A percentile compares a stretch with the other conserved stretches of the same genome.
These are phyloP conservation scores for Aspergillus puulaauensis DNA, from an alignment of 2,329 filamentous ascomycete species.

Conservation along the genomic window DNA sequence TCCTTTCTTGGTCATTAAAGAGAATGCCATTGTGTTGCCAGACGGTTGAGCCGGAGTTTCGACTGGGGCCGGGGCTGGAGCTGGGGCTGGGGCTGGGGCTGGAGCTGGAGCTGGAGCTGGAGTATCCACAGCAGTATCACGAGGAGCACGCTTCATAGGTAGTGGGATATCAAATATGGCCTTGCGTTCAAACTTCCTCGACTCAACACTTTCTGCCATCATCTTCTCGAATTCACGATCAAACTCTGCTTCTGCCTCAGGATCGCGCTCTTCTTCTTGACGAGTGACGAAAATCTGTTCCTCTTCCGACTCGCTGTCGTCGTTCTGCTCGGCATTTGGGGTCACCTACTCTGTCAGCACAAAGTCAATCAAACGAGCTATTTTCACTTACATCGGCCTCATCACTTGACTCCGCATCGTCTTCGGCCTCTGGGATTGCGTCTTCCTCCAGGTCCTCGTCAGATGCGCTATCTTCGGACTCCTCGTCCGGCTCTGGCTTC, in stretches of 20 bases:
- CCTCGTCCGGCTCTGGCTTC: conserved; percentile 72
- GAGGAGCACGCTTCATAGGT: conserved; percentile 73
- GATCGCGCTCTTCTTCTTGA: conserved; percentile 85
- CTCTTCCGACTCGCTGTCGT: conserved; percentile 64
- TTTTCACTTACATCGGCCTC: conserved; percentile 47
- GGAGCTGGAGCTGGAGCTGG: background rate
- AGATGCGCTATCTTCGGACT: conserved; percentile 67
- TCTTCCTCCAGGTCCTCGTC: conserved; percentile 74
- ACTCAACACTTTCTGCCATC: conserved; percentile 96
- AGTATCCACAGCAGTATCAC: conserved; percentile 55
- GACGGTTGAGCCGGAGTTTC: conserved; percentile 33
- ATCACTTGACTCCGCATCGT: conserved; percentile 53
- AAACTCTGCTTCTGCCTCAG: conserved; percentile 94
- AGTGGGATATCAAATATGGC: conserved; percentile 93
- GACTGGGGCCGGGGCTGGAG: conserved; percentile 20
- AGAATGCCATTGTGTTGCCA: conserved; percentile 85
- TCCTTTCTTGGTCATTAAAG: conserved; percentile 89
- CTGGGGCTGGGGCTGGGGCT: background rate
- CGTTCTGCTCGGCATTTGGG: conserved; percentile 47
- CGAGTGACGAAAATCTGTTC: conserved; percentile 90
- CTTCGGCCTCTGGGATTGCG: conserved; percentile 53
- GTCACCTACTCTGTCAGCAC: conserved; percentile 36
- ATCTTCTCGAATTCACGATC: conserved; percentile 97
- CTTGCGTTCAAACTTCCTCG: conserved; percentile 93
- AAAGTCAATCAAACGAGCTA: background rate